Evolutionary conservation across 1,139 yeast genomes (phyloP), one percentile per base, ranked within the genome.

Genomic region (Yarrowia galli): DNA sequence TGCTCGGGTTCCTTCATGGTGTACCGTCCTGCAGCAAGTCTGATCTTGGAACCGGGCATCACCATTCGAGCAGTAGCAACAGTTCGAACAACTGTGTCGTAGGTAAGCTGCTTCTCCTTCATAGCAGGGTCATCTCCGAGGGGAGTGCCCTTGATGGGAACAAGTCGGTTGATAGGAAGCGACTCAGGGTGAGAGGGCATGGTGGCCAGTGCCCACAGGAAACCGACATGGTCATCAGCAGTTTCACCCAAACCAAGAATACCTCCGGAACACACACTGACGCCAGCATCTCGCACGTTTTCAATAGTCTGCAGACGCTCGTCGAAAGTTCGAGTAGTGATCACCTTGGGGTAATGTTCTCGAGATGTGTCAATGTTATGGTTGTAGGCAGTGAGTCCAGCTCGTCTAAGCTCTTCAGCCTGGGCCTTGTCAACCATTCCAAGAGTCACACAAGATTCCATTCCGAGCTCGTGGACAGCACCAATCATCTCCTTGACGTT

Each of bases 1-100:
- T 89, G 96, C 72, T 89, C 93, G 69, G 85, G 80, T 72, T 89
- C 95, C 72, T 87, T 87, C 93, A 89, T 89, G 38, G 92, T 88
- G 74, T 89, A 89, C 69, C 96, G 81, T 0, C 96, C 96, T 12
- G 96, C 96, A 4, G 95, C 93, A 69, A 89, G 80, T 71, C 96
- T 82, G 70, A 89, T 85, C 63, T 89, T 89, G 0, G 91, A 81
- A 56, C 80, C 79, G 0, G 96, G 96, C 92, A 89, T 89, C 46
- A 88, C 78, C 28, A 89, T 77, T 71, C 96, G 83, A 0, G 93
- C 95, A 5, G 95, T 88, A 0, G 93, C 91, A 69, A 89, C 83
- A 1, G 93, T 89, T 75, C 89, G 83, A 49, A 89, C 79, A 28
- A 89, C 83, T 36, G 84, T 84, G 66, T 89, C 92, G 71, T 87